Base-by-base conservation (phyloP, 1,284 basidiomycete genomes). In the Xerocomus amazonicus region DNA sequence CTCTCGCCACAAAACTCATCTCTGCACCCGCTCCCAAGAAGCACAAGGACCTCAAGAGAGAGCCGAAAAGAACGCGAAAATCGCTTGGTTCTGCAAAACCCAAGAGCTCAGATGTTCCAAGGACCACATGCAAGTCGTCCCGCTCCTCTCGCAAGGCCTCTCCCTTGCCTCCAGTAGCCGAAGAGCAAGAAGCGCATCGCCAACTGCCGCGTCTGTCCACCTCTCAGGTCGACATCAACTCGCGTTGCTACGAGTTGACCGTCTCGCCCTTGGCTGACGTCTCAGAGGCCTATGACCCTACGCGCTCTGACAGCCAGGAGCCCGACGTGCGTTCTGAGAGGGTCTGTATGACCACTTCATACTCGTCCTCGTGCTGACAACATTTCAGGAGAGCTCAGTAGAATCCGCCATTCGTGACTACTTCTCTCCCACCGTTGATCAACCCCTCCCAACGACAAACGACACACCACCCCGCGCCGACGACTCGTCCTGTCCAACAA, bases 181-280 rank as follows among this genome's bases (percentile, higher is more conserved):
- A 81, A 57, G 77, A 75, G 50, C 56, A 56, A 5, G 67, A 65
- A 33, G 43, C 57, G 12, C 70, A 70, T 44, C 67, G 60, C 45
- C 59, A 66, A 28, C 60, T 52, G 13, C 48, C 57, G 1, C 56
- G 51, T 51, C 63, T 68, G 34, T 47, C 53, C 4, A 54, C 65
- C 9, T 53, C 62, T 12, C 73, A 72, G 52, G 55, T 65, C 4
- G 56, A 63, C 43, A 75, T 80, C 40, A 74, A 81, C 54, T 73
- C 81, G 36, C 73, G 75, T 36, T 83, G 82, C 65, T 80, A 81
- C 59, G 82, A 83, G 53, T 58, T 84, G 51, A 84, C 83, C 1
- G 82, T 84, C 48, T 69, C 73, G 45, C 83, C 82, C 31, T 63
- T 84, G 55, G 82, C 82, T 16, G 82, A 84, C 59, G 74, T 84